Conservation (phyloP, 345 rosid genomes). For the Linum tenue region DNA sequence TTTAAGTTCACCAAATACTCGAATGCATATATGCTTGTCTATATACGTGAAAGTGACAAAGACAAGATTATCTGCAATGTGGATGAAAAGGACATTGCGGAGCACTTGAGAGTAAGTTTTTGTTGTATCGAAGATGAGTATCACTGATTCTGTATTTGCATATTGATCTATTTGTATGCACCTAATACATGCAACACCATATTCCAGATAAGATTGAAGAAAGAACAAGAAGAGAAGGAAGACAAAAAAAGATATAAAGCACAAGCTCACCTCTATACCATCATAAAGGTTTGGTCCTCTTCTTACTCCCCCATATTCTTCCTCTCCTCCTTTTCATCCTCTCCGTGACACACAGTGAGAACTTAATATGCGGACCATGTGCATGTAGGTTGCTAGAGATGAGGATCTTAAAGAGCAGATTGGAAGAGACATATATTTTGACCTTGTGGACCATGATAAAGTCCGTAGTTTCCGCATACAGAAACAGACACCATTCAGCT, state of each 20-base stretch:
- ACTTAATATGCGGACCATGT: not conserved
- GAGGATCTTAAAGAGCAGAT: slow-evolving; percentile 76
- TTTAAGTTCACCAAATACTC: slow-evolving; percentile 88
- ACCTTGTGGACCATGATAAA: slow-evolving; percentile 94
- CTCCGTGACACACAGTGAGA: not conserved
- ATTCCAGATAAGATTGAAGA: slow-evolving; percentile 77
- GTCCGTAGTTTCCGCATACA: slow-evolving; percentile 82
- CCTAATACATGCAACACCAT: slow-evolving; percentile 5
- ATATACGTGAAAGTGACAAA: slow-evolving; percentile 92
- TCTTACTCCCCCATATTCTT: not conserved
- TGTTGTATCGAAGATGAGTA: not conserved
- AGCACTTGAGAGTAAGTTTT: slow-evolving; percentile 70
- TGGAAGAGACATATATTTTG: slow-evolving; percentile 86
- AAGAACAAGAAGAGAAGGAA: slow-evolving; percentile 94
- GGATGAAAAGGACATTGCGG: slow-evolving; percentile 96
- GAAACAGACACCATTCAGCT: slow-evolving; percentile 64
- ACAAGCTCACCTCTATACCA: slow-evolving; percentile 81
- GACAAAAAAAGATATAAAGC: slow-evolving; percentile 86
- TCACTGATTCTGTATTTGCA: not conserved
- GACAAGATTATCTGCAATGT: slow-evolving; percentile 93
- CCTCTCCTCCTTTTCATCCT: no score
- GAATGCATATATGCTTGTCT: slow-evolving; percentile 98
- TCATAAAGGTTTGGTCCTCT: slow-evolving; percentile 53
- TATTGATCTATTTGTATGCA: not conserved
- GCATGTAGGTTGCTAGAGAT: slow-evolving; percentile 77